Evolutionary conservation across 495 filamentous ascomycete genomes (phyloP).

Genomic region (Articulospora tetracladia): DNA sequence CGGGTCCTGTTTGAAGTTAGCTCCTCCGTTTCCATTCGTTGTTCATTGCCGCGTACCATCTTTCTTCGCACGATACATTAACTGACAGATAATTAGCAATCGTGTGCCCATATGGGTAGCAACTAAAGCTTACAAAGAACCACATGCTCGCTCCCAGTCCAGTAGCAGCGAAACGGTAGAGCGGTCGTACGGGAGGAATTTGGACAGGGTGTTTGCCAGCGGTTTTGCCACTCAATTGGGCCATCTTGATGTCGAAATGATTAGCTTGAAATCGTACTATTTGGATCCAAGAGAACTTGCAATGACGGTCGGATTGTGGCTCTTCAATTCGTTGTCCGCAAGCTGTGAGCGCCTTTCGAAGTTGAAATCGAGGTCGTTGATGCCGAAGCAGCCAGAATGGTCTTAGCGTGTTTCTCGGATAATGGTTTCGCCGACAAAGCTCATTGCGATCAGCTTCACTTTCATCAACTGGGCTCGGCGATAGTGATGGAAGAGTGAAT

Average conservation of each 20-base stretch:
- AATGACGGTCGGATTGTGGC: neutral
- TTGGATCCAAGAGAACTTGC: neutral
- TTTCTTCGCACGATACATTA: slow-evolving; percentile 95
- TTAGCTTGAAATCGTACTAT: neutral
- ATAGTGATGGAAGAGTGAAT: neutral
- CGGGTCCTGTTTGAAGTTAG: slow-evolving; percentile 46
- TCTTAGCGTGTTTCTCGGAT: neutral
- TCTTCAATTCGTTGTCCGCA: neutral
- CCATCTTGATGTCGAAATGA: neutral
- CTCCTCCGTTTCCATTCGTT: neutral
- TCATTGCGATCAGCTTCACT: neutral
- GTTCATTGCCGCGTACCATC: slow-evolving; percentile 50
- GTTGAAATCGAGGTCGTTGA: neutral
- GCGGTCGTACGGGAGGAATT: slow-evolving; percentile 52
- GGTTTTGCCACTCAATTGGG: slow-evolving; percentile 33
- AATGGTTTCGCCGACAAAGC: neutral
- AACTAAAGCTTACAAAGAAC: slow-evolving; percentile 76
- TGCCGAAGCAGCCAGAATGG: neutral
- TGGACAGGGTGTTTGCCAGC: slow-evolving; percentile 68
- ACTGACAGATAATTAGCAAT: slow-evolving; percentile 40
- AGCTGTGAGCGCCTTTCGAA: too few relatives aligned
- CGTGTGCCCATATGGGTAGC: neutral
- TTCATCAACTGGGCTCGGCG: neutral
- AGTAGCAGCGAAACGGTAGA: slow-evolving; percentile 83
- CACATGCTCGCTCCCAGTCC: slow-evolving; percentile 94